Evolutionary conservation across 495 filamentous ascomycete species (phyloP).

Genomic region (Symbiotaphrina buchneri): DNA sequence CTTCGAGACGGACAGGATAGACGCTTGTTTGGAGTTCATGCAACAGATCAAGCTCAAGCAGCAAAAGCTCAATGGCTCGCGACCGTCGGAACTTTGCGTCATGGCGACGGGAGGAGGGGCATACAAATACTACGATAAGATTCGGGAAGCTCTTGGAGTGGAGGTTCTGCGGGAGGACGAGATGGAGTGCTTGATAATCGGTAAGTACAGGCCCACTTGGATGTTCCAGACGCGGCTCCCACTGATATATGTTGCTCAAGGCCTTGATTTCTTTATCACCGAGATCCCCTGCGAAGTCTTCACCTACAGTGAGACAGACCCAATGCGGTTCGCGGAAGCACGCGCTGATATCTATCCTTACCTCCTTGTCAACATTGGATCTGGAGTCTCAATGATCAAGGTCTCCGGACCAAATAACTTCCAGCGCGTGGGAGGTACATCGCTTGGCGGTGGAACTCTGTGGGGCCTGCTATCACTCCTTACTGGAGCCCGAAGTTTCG

Average conservation of each 20-base stretch:
- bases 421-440: constrained; percentile 81
- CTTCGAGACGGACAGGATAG: constrained; percentile 86
- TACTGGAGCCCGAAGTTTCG: constrained; percentile 75
- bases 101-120: constrained; percentile 92
- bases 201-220: constrained; percentile 21
- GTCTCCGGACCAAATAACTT: constrained; percentile 73
- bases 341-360: constrained; percentile 75
- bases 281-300: constrained; percentile 95
- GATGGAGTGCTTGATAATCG: constrained; percentile 96
- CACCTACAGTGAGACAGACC: constrained; percentile 72
- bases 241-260: constrained; percentile 15
- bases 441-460: constrained; percentile 82
- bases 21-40: constrained; percentile 81
- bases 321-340: constrained; percentile 63
- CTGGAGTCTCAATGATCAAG: constrained; percentile 95
- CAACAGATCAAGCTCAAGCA: constrained; percentile 59
- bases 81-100: constrained; percentile 46
- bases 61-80: constrained; percentile 42
- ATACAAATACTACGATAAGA: constrained; percentile 85
- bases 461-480: constrained; percentile 85
- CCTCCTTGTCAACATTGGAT: constrained; percentile 96
- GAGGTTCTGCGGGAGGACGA: constrained; percentile 87
- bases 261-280: constrained; percentile 95
- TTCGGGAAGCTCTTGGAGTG: constrained; percentile 57
- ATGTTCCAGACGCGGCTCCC: background rate